Evolutionary conservation across 306 rosid genomes (phyloP).

Genomic region (Quercus wislizeni): DNA sequence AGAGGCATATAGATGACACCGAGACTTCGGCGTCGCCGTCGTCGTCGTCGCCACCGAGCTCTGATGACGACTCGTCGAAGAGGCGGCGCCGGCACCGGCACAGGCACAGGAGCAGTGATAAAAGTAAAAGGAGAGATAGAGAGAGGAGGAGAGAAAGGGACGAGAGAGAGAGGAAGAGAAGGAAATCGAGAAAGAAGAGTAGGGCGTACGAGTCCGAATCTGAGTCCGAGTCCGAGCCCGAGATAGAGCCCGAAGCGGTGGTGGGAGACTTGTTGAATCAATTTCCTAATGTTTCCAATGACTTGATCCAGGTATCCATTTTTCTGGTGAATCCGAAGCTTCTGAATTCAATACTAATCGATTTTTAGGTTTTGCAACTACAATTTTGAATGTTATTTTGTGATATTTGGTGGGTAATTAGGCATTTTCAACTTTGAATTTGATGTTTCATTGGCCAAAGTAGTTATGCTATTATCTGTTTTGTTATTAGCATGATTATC

Average conservation of each 20-base stretch:
- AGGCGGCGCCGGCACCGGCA: neutral
- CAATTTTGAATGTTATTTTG: too few species aligned
- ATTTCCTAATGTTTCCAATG: conserved; percentile 70
- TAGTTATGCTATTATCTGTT: too few species aligned
- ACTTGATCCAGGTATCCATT: conserved; percentile 61
- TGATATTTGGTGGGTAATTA: too few species aligned
- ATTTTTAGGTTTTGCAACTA: neutral
- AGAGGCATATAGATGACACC: too few species aligned
- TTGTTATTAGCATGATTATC: too few species aligned
- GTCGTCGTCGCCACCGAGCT: neutral
- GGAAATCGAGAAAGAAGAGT: conserved; percentile 44
- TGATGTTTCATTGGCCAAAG: too few species aligned
- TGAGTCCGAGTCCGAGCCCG: conserved; percentile 24
- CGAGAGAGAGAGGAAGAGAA: conserved; percentile 36
- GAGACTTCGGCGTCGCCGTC: too few species aligned
- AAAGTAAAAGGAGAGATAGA: neutral
- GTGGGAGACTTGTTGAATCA: conserved; percentile 50
- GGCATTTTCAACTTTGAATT: too few species aligned
- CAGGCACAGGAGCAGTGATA: neutral
- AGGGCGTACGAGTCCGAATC: conserved; percentile 35
- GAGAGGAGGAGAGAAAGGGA: neutral
- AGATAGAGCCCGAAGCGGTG: conserved; percentile 44
- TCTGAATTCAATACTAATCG: neutral
- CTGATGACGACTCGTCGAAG: neutral
- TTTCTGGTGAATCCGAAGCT: neutral